phyloP scores from a whole-genome alignment of 1,284 basidiomycete genomes.

The Ustilago hordei region DNA sequence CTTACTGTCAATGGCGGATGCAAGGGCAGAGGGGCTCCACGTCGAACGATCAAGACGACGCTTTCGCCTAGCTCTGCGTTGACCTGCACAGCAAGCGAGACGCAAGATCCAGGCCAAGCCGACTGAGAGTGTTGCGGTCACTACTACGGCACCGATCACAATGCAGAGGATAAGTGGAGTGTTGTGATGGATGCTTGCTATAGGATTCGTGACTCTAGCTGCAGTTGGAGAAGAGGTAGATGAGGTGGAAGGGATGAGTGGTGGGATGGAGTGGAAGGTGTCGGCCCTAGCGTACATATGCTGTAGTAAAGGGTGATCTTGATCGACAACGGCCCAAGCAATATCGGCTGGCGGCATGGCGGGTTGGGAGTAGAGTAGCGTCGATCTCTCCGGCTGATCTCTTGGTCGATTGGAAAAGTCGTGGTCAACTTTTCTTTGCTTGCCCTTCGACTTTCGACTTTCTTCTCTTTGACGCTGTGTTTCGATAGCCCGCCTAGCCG shows the following conservation, averaged over 20 bases:
- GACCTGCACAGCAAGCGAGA: slow-evolving; percentile 34
- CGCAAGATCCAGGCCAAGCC: slow-evolving; percentile 50
- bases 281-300: slow-evolving; percentile 3
- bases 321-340: background rate
- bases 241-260: slow-evolving; percentile 3
- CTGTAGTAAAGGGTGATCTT: background rate
- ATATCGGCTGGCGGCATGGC: background rate
- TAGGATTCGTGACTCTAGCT: slow-evolving; percentile 14
- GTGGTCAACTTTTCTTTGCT: slow-evolving; percentile 15
- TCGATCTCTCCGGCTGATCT: background rate
- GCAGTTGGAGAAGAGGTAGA: slow-evolving; percentile 8
- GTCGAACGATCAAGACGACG: slow-evolving; percentile 30
- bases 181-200: slow-evolving; percentile 41
- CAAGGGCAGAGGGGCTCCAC: slow-evolving; percentile 26
- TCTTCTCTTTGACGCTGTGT: background rate
- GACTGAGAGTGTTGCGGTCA: slow-evolving; percentile 38
- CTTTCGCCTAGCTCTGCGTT: slow-evolving; percentile 24
- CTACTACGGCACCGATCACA: slow-evolving; percentile 47
- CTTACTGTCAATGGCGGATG: background rate
- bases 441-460: slow-evolving; percentile 9
- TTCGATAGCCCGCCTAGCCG: background rate
- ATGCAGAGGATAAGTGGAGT: slow-evolving; percentile 47
- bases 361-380: background rate
- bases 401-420: background rate
- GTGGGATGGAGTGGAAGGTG: slow-evolving; percentile 5